phyloP scores from a whole-genome alignment of 495 filamentous ascomycete genomes.

The Usnea hakonensis region DNA sequence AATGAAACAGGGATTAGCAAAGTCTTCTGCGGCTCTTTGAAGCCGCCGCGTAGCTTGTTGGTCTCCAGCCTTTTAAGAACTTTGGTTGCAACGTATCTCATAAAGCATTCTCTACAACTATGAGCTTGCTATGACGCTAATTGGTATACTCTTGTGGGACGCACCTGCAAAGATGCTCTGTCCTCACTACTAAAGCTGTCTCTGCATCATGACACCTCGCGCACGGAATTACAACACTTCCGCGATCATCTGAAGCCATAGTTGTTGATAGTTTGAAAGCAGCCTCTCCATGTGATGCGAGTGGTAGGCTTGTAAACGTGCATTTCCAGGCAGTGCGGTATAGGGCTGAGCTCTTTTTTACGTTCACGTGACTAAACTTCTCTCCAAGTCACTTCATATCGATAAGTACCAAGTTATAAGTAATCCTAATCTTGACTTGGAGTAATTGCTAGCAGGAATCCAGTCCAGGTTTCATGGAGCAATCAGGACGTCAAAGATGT shows the following conservation, averaged over 20 bases:
- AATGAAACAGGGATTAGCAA: slow-evolving; percentile 75
- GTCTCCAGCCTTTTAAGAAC: slow-evolving; percentile 69
- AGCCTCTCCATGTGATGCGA: not conserved
- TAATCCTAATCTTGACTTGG: no score
- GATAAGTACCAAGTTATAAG: no score
- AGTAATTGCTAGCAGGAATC: no score
- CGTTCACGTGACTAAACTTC: no score
- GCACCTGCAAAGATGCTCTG: slow-evolving; percentile 42
- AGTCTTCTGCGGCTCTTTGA: slow-evolving; percentile 36
- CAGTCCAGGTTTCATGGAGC: no score
- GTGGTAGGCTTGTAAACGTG: not conserved
- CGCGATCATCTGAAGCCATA: not conserved
- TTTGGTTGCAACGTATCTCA: slow-evolving; percentile 66
- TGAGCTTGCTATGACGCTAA: slow-evolving; percentile 9
- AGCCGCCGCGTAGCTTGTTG: slow-evolving; percentile 39
- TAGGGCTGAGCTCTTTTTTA: no score
- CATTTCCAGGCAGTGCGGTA: no score
- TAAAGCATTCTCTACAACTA: slow-evolving; percentile 62
- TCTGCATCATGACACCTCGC: slow-evolving; percentile 37
- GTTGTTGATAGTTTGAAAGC: not conserved
- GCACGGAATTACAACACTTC: slow-evolving; percentile 1
- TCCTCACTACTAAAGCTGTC: slow-evolving; percentile 34
- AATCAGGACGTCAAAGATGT: no score
- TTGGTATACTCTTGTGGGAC: slow-evolving; percentile 17
- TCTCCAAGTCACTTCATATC: no score